These are phyloP conservation scores for Ophidiomyces ophidiicola DNA, from an alignment of 2,329 filamentous ascomycete genomes.

Conservation along the genomic window DNA sequence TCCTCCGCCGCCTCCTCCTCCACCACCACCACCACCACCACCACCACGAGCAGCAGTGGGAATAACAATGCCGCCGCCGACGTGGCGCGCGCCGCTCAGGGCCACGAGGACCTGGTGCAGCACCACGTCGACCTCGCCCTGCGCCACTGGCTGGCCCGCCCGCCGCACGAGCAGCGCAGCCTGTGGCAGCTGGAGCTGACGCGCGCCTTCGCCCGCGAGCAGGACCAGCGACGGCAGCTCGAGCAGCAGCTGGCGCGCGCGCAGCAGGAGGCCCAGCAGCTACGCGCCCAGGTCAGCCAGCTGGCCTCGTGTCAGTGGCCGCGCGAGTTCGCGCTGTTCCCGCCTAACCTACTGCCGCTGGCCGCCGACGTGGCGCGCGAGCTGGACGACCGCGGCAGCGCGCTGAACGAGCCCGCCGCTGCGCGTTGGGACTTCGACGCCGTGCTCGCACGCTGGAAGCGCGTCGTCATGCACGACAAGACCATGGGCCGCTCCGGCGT, in stretches of 20 bases:
- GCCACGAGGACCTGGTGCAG: constrained; percentile 56
- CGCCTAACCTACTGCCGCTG: constrained; percentile 34
- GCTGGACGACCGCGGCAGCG: constrained; percentile 25
- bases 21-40: no score
- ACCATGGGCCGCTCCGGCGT: constrained; percentile 27
- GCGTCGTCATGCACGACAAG: constrained; percentile 36
- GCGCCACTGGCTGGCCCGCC: constrained; percentile 59
- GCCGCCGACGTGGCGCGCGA: constrained; percentile 29
- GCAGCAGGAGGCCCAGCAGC: constrained; percentile 38
- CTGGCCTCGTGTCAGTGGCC: constrained; percentile 39
- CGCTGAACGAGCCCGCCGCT: constrained; percentile 24
- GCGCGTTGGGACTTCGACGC: constrained; percentile 38
- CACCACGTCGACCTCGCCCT: constrained; percentile 69
- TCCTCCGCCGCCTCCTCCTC: constrained; percentile 17
- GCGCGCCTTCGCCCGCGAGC: constrained; percentile 36
- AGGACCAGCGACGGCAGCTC: constrained; percentile 33
- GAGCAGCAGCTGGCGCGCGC: constrained; percentile 34
- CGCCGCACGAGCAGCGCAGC: constrained; percentile 40
- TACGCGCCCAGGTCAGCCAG: constrained; percentile 37
- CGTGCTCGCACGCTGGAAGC: constrained; percentile 38
- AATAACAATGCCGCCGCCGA: constrained; percentile 18
- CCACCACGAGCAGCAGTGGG: constrained; percentile 38
- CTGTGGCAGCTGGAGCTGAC: constrained; percentile 38
- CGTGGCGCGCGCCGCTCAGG: constrained; percentile 38
- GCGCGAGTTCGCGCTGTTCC: constrained; percentile 38